phyloP scores from a whole-genome alignment of 2,329 filamentous ascomycete species.

The Daldinia sp. region DNA sequence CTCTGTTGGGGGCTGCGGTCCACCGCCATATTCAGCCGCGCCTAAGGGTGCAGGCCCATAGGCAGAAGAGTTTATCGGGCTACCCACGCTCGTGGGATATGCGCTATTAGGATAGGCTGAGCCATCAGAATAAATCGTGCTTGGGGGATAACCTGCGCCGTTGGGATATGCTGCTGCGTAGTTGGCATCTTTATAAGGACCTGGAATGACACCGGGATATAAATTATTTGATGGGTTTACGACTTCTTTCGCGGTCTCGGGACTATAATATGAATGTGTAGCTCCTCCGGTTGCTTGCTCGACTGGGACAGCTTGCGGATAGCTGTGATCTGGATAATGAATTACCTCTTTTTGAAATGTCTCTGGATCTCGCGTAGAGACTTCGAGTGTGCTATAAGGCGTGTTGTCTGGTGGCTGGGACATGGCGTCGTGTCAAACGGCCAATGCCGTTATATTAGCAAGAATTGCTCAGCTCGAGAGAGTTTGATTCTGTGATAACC shows the following conservation, averaged over 20 bases:
- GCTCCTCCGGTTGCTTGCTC: conserved; percentile 29
- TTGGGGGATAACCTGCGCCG: conserved; percentile 20
- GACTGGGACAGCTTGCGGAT: conserved; percentile 40
- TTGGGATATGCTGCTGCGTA: conserved; percentile 21
- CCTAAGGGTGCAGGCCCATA: conserved; percentile 25
- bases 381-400: conserved; percentile 41
- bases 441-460: conserved; percentile 20
- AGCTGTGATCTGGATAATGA: conserved; percentile 40
- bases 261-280: conserved; percentile 32
- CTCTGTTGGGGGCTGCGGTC: conserved; percentile 21
- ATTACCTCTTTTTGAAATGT: conserved; percentile 40
- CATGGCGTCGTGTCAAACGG: conserved; percentile 34
- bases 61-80: conserved; percentile 25
- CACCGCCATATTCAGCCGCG: conserved; percentile 15
- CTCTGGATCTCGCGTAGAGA: conserved; percentile 36
- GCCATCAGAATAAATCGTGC: conserved; percentile 16
- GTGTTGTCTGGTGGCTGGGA: conserved; percentile 17
- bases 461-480: conserved; percentile 27
- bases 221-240: conserved; percentile 19
- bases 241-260: conserved; percentile 41
- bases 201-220: conserved; percentile 20
- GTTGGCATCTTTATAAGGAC: conserved; percentile 33
- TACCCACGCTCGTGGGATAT: conserved; percentile 25
- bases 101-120: conserved; percentile 31
- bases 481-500: conserved; percentile 17